Base-by-base conservation (phyloP, 2,329 filamentous ascomycete genomes). In the Neonectria magnoliae region DNA sequence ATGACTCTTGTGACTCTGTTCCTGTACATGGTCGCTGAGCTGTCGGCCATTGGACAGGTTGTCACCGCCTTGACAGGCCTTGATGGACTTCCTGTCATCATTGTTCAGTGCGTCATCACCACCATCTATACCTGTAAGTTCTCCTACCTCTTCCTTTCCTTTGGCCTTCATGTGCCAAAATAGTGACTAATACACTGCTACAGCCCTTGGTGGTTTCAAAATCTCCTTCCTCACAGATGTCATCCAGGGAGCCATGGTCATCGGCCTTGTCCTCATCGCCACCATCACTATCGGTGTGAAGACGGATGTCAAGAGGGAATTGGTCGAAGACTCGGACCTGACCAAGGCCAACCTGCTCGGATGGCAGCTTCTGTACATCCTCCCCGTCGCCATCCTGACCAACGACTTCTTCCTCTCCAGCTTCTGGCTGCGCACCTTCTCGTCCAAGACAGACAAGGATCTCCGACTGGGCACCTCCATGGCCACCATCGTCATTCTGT, bases 341-440 rank as follows among this genome's bases (percentile, higher is more conserved):
- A 86, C 91, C n/a, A 83, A 93, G 48, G 72, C 90, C 5, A 91
- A 81, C 61, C 84, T 93, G 2, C 84, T 96, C 1, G 93, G 93
- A 60, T 96, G 93, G 92, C 93, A 96, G 78, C 86, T 96, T 14
- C 82, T 96, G 38, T 96, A 95, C 81, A 95, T 96, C 69, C 85
- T 96, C 1, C 92, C 93, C 0, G 86, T 96, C 6, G 93, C 93
- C 48, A 87, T 96, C 68, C 76, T 94, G 60, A 94, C 92, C 64
- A 96, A 95, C 80, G 90, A 94, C 82, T 94, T 96, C 83, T 96
- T 96, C 82, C 83, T 96, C 47, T 93, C 91, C 33, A 91, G 88
- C 69, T 94, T 93, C 79, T 96, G 93, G 93, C 87, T 95, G 77
- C 90, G 93, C 55, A 92, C 92, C 5, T 96, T 96, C 74, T 91